Evolutionary conservation across 176 grass and related monocot genomes (phyloP).

Genomic region (Echinochloa phyllopogon): DNA sequence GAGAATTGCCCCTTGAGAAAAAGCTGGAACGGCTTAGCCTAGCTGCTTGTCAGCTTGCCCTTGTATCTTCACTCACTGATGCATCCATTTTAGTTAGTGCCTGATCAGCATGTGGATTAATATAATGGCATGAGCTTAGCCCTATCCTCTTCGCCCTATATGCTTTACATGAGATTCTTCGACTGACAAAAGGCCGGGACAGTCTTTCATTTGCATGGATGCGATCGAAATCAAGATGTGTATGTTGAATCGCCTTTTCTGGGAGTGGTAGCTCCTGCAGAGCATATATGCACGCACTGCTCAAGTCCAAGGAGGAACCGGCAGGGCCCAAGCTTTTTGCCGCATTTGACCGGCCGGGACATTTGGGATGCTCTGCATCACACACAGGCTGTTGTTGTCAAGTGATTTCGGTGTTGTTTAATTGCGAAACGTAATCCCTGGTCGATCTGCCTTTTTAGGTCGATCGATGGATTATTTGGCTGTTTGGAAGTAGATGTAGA

Average conservation of each 20-base stretch:
- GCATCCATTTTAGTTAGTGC: constrained; percentile 43
- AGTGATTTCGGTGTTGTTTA: constrained; percentile 39
- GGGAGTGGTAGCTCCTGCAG: constrained; percentile 16
- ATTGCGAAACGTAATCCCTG: constrained; percentile 38
- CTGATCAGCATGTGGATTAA: constrained; percentile 49
- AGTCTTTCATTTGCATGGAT: constrained; percentile 41
- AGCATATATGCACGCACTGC: constrained; percentile 25
- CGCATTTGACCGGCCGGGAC: constrained; percentile 46
- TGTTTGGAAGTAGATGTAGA: constrained; percentile 21
- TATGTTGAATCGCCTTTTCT: constrained; percentile 8
- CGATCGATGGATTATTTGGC: constrained; percentile 29
- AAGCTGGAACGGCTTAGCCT: constrained; percentile 55
- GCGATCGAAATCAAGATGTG: constrained; percentile 27
- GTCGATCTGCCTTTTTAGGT: constrained; percentile 31
- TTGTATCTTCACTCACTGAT: constrained; percentile 41
- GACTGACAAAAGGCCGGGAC: constrained; percentile 21
- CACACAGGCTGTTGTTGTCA: constrained; percentile 46
- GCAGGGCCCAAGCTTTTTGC: constrained; percentile 47
- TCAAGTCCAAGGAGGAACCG: constrained; percentile 52
- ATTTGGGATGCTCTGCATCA: constrained; percentile 43
- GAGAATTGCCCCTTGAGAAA: constrained; percentile 50
- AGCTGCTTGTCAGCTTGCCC: constrained; percentile 61
- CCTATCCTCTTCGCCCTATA: constrained; percentile 52
- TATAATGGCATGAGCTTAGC: constrained; percentile 46
- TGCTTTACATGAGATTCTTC: constrained; percentile 73